Evolutionary conservation across 352 stramenopile genomes (phyloP), one percentile per base, ranked within the genome.

Genomic region (Phytophthora sp.): DNA sequence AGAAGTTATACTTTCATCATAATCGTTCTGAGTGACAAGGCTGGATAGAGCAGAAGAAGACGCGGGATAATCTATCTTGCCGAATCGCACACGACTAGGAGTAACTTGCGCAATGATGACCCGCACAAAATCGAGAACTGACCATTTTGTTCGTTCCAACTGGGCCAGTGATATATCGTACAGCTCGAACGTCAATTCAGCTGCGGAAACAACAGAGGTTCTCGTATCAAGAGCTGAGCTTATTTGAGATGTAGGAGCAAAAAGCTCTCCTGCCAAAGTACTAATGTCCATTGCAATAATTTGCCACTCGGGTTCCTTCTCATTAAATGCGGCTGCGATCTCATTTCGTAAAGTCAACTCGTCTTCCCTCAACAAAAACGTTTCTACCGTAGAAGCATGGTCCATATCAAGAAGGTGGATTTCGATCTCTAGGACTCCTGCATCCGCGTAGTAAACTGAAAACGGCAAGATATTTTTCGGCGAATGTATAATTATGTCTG

Each of bases 201-300:
- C 8, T n/a, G 4, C 28, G 1, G 35, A 50, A 20, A 11, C 31
- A 12, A 5, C 23, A 5, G 20, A 45, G 7, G 8, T 34, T 15
- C 32, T 23, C 4, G 50, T 32, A 39, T 21, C 35, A n/a, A 24
- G 2, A 5, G 10, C 34, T 5, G 23, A 21, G 23, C 48, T 44
- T 43, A n/a, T 8, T 38, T 17, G 18, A 23, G 11, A 6, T 39
- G 41, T 9, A 35, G 35, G 17, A 42, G 37, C 44, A 28, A 66
- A 45, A 9, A 53, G 27, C 5, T 56, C 3, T 15, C 46, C 48
- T 8, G 62, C 55, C 21, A 6, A 17, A 18, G 37, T 43, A 18
- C 62, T 26, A n/a, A 68, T 21, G 34, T 64, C 51, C 35, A 72
- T 45, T 7, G 63, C 50, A 17, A 68, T 28, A 23, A 68, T 39